These are phyloP conservation scores for Pouteria glomerata DNA, from an alignment of 148 eudicot species.

Conservation along the genomic window DNA sequence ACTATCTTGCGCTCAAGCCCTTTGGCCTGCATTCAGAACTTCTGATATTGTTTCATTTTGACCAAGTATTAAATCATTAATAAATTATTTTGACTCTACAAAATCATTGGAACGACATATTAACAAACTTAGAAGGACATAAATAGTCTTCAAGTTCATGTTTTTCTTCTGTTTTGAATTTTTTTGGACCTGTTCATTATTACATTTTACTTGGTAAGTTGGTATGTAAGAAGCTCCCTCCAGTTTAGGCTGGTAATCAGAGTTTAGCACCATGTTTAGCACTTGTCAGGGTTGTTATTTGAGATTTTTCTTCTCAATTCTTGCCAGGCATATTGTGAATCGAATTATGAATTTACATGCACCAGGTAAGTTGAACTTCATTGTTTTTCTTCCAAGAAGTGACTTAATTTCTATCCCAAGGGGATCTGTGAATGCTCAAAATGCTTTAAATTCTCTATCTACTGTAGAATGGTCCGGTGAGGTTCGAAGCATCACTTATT, in stretches of 20 bases:
- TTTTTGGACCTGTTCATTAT: background rate
- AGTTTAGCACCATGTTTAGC: background rate
- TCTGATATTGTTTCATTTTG: too few species aligned
- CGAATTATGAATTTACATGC: slow-evolving; percentile 89
- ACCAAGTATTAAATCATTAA: too few species aligned
- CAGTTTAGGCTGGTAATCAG: background rate
- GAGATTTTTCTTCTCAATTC: background rate
- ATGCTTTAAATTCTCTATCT: background rate
- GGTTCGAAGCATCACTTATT: slow-evolving; percentile 63
- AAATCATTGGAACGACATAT: too few species aligned
- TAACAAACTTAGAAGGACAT: background rate
- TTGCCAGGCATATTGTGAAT: slow-evolving; percentile 79
- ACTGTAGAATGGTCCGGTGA: slow-evolving; percentile 93
- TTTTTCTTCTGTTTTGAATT: too few species aligned
- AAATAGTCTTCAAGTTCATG: background rate
- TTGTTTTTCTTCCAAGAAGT: background rate
- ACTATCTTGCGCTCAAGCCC: too few species aligned
- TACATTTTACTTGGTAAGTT: background rate
- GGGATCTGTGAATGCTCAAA: slow-evolving; percentile 3
- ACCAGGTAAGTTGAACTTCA: slow-evolving; percentile 52
- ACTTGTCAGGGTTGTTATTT: background rate
- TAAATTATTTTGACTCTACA: too few species aligned
- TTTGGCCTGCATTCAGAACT: too few species aligned
- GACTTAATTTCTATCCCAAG: background rate
- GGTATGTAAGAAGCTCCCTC: background rate